phyloP scores from a whole-genome alignment of 169 alveolate genomes.

The Eimeria necatrix region DNA sequence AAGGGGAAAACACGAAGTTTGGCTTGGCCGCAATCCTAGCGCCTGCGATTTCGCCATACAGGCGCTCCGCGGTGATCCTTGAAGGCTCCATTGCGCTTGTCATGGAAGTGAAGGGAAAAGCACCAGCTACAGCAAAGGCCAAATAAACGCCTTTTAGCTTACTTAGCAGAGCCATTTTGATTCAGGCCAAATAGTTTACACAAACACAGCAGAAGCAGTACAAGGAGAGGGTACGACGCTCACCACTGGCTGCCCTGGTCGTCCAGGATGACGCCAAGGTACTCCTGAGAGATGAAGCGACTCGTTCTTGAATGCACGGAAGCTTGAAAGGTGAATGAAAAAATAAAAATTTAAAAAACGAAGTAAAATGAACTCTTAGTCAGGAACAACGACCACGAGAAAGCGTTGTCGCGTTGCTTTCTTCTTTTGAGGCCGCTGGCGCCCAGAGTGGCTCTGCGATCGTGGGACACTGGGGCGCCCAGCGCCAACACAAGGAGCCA shows the following conservation, averaged over 20 bases:
- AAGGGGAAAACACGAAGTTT: constrained; percentile 76
- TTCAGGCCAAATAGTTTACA: neutral
- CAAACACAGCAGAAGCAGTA: neutral
- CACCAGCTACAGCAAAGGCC: constrained; percentile 23
- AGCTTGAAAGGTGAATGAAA: neutral
- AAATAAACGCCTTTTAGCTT: neutral
- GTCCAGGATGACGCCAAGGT: neutral
- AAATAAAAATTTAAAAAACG: neutral
- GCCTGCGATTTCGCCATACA: constrained; percentile 62
- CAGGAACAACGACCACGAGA: neutral
- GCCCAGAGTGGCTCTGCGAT: too few relatives aligned
- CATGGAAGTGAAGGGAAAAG: neutral
- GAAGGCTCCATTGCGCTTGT: constrained; percentile 26
- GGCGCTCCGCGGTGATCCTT: constrained; percentile 28
- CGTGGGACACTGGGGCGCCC: too few relatives aligned
- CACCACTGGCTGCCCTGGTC: constrained; percentile 57
- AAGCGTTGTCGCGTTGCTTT: constrained; percentile 13
- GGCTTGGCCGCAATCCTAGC: constrained; percentile 43
- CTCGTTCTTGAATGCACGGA: neutral
- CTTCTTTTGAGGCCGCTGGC: neutral
- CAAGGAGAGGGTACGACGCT: neutral
- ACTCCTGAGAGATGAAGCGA: neutral
- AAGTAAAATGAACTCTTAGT: neutral
- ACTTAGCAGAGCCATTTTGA: constrained; percentile 35
- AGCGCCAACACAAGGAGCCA: too few relatives aligned